These are phyloP conservation scores for Eutypella sp. DNA, from an alignment of 2,329 filamentous ascomycete species.

Conservation along the genomic window DNA sequence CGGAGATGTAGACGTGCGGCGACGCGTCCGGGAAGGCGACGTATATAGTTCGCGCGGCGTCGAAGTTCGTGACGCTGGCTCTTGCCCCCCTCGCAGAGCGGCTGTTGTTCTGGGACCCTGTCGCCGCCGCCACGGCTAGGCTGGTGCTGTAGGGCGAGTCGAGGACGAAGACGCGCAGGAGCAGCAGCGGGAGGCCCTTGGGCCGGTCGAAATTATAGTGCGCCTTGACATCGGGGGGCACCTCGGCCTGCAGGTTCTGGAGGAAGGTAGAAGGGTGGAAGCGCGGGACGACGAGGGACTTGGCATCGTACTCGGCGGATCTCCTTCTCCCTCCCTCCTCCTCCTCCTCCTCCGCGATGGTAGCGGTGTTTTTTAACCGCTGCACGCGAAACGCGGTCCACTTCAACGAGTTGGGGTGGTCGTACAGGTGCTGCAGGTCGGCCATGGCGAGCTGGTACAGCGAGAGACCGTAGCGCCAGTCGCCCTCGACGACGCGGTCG, in stretches of 20 bases:
- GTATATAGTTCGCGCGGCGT: constrained; percentile 68
- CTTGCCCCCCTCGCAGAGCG: constrained; percentile 19
- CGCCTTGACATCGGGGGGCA: constrained; percentile 74
- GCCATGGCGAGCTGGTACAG: constrained; percentile 65
- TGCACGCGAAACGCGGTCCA: constrained; percentile 60
- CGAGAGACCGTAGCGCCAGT: constrained; percentile 61
- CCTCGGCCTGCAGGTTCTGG: constrained; percentile 66
- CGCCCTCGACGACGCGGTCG: constrained; percentile 60
- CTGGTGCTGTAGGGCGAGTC: constrained; percentile 74
- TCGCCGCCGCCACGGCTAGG: constrained; percentile 36
- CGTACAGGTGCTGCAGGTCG: constrained; percentile 62
- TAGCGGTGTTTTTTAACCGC: constrained; percentile 39
- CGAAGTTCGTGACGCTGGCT: constrained; percentile 41
- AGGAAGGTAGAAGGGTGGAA: constrained; percentile 80
- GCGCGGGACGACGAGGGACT: constrained; percentile 54
- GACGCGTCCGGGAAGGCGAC: constrained; percentile 78
- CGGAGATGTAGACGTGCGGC: constrained; percentile 65
- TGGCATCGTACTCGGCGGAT: constrained; percentile 36
- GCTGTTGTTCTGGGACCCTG: constrained; percentile 12
- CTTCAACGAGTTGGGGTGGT: constrained; percentile 58
- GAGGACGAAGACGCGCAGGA: constrained; percentile 74
- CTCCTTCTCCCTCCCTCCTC: constrained; percentile 20
- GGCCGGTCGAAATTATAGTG: constrained; percentile 79
- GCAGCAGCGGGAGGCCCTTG: constrained; percentile 59
- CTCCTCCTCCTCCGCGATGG: constrained; percentile 30